A percentile compares a stretch with the other conserved stretches of the same genome.
Conservation (phyloP, 2,329 filamentous ascomycete genomes). For the Paecilomyces niveus region DNA sequence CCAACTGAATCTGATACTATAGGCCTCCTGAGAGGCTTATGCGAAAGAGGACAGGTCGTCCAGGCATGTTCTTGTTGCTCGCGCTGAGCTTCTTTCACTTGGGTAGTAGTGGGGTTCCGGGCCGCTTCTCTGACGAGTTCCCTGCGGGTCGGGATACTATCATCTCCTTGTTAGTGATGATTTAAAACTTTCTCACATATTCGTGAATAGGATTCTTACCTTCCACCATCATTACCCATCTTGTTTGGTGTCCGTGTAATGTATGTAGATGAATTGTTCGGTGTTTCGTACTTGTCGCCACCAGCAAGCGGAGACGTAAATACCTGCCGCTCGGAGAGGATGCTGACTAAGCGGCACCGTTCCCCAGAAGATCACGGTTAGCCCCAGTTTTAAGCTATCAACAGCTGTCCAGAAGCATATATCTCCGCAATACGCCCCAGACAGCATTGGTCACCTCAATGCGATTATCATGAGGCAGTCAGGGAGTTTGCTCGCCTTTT, state of each 20-base stretch:
- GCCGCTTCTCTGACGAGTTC: conserved; percentile 95
- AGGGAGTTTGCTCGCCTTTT: conserved; percentile 26
- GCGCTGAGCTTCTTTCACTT: conserved; percentile 80
- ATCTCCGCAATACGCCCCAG: conserved; percentile 20
- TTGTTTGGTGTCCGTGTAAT: conserved; percentile 8
- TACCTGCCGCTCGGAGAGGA: not conserved
- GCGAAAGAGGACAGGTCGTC: conserved; percentile 81
- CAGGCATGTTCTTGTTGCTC: conserved; percentile 83
- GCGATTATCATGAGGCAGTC: conserved; percentile 31
- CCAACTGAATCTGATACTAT: conserved; percentile 81
- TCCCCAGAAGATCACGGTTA: not conserved
- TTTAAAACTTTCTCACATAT: not conserved
- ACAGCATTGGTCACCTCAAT: conserved; percentile 22
- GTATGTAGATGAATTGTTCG: not conserved
- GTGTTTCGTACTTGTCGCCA: conserved; percentile 2
- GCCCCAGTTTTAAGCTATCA: conserved; percentile 13
- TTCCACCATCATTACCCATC: conserved; percentile 98
- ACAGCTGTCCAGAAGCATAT: conserved; percentile 30
- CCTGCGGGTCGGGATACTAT: conserved; percentile 80
- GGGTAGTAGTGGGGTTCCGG: conserved; percentile 69
- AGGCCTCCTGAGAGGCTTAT: conserved; percentile 62
- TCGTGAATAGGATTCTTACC: conserved; percentile 30
- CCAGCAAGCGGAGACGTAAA: not conserved
- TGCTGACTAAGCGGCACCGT: not conserved
- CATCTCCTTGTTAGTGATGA: conserved; percentile 4